Evolutionary conservation across 2,329 filamentous ascomycete genomes (phyloP).

Genomic region (Claviceps sp.): DNA sequence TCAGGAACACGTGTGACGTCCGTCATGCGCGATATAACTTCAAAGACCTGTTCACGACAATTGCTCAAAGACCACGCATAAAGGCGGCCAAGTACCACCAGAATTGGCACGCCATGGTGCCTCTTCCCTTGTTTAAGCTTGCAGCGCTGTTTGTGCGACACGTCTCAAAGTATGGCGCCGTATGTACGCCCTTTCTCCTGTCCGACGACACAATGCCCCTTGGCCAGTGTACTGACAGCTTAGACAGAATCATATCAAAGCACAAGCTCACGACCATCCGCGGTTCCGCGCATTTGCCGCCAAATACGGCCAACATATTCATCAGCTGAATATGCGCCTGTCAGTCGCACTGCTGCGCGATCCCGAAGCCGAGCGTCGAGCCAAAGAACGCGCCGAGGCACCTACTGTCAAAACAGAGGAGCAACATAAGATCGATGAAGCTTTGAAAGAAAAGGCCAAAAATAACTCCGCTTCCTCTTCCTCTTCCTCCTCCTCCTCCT

Average conservation of each 20-base stretch:
- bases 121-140: conserved; percentile 54
- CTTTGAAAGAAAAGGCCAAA: conserved; percentile 25
- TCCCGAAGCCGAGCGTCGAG: conserved; percentile 40
- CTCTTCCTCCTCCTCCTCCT: not conserved
- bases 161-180: conserved; percentile 55
- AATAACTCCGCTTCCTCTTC: not conserved
- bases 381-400: conserved; percentile 48
- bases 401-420: conserved; percentile 54
- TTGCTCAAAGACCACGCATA: not conserved
- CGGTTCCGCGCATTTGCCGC: conserved; percentile 48
- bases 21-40: not conserved
- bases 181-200: conserved; percentile 24
- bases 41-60: not conserved
- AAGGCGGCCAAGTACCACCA: not conserved
- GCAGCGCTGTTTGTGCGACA: conserved; percentile 50
- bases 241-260: conserved; percentile 49
- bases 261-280: conserved; percentile 50
- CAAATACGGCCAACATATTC: conserved; percentile 47
- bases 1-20: too few species aligned
- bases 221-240: conserved; percentile 8
- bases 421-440: conserved; percentile 41
- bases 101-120: conserved; percentile 35
- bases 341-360: conserved; percentile 47
- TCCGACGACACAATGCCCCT: not conserved
- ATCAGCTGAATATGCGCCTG: conserved; percentile 54